Conservation (phyloP, 2,329 filamentous ascomycete species). For the Trichoderma atroviride region DNA sequence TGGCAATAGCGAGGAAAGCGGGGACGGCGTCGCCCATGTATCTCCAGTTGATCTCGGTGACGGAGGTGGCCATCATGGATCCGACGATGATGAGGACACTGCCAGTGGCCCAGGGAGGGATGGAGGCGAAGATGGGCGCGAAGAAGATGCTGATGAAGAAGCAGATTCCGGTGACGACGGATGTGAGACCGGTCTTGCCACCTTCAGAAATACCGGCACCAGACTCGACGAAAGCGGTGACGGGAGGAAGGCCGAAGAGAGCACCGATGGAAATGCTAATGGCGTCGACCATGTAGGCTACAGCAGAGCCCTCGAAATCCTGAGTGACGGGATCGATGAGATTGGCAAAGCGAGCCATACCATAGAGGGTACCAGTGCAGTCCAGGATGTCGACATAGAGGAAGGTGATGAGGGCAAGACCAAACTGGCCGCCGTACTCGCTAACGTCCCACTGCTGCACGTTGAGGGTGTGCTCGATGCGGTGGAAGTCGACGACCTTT, state of each 20-base stretch:
- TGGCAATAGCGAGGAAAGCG: conserved; percentile 78
- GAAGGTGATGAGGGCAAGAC: conserved; percentile 83
- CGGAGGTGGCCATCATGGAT: conserved; percentile 80
- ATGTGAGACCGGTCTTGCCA: conserved; percentile 81
- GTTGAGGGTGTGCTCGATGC: conserved; percentile 68
- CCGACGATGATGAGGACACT: conserved; percentile 86
- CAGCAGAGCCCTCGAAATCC: conserved; percentile 83
- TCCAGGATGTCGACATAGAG: conserved; percentile 90
- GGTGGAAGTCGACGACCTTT: conserved; percentile 81
- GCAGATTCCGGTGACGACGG: conserved; percentile 75
- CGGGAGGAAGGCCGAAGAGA: conserved; percentile 75
- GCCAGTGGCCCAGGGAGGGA: conserved; percentile 86
- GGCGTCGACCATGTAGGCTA: conserved; percentile 84
- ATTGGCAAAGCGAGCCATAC: conserved; percentile 83
- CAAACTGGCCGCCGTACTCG: conserved; percentile 73
- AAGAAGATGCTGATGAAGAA: conserved; percentile 91
- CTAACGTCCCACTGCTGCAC: conserved; percentile 75
- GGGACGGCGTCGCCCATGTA: conserved; percentile 84
- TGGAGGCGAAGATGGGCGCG: conserved; percentile 86
- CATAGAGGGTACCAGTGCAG: conserved; percentile 82
- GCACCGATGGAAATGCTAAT: conserved; percentile 77
- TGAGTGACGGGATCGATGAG: conserved; percentile 80
- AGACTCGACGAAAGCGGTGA: conserved; percentile 87
- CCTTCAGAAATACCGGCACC: conserved; percentile 88
- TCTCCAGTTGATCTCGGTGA: conserved; percentile 84